Conservation (phyloP, 1,284 basidiomycete species). For the Sanguinoderma infundibulare region DNA sequence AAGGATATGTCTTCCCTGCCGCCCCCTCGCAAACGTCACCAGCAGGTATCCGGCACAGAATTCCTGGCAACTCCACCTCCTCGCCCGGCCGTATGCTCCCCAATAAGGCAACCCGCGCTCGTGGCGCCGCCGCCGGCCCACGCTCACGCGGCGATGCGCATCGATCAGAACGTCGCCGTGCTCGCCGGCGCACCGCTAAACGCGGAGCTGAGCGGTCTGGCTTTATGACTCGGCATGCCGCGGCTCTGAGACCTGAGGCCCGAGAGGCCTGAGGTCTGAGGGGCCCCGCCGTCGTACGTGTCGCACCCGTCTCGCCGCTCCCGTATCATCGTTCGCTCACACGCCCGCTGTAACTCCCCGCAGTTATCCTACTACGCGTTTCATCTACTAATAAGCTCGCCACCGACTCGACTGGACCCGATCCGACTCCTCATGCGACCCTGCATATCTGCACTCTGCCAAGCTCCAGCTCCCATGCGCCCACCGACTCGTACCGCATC, state of each 20-base stretch:
- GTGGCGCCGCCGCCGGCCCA: too few species aligned
- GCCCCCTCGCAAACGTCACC: slow-evolving; percentile 37
- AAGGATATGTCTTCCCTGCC: slow-evolving; percentile 35
- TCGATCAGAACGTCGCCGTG: slow-evolving; percentile 23
- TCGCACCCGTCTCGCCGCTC: not conserved
- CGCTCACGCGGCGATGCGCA: slow-evolving; percentile 19
- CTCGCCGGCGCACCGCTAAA: slow-evolving; percentile 21
- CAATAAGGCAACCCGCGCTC: slow-evolving; percentile 29
- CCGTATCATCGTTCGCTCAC: not conserved
- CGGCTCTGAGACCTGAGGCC: too few species aligned
- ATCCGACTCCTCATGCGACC: not conserved
- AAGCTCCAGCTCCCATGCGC: not conserved
- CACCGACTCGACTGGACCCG: not conserved
- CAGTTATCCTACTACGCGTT: slow-evolving; percentile 21
- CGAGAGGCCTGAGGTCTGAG: too few species aligned
- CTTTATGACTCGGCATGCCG: slow-evolving; percentile 22
- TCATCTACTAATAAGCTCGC: slow-evolving; percentile 20
- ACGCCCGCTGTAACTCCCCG: not conserved
- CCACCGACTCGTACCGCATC: too few species aligned
- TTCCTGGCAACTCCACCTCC: slow-evolving; percentile 26
- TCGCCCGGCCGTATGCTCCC: slow-evolving; percentile 29
- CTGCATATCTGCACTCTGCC: too few species aligned
- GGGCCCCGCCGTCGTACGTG: slow-evolving; percentile 9
- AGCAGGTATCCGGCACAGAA: slow-evolving; percentile 30
- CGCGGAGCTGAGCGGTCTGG: slow-evolving; percentile 25